phyloP scores from a whole-genome alignment of 805 yeast species.

The Saturnispora sanitii region DNA sequence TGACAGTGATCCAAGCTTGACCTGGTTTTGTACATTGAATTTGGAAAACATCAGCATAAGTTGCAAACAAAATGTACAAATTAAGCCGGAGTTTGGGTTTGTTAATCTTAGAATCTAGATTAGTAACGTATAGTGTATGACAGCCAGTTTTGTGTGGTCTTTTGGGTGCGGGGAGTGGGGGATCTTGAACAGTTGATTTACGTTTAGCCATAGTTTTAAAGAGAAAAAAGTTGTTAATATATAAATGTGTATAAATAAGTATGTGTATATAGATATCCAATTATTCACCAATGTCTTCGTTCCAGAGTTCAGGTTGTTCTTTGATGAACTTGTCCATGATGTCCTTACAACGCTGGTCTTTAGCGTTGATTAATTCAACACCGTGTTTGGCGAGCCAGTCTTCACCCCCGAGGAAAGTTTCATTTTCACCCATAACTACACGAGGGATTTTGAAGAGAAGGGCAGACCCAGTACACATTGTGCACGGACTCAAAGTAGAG shows the following conservation, averaged over 20 bases:
- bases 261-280: too few relatives aligned
- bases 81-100: conserved; percentile 36
- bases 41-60: conserved; percentile 56
- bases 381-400: conserved; percentile 58
- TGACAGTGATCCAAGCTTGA: conserved; percentile 55
- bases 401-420: conserved; percentile 76
- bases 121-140: conserved; percentile 47
- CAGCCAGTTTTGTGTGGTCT: conserved; percentile 8
- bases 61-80: conserved; percentile 48
- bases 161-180: background rate
- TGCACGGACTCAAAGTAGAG: conserved; percentile 87
- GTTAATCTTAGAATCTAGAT: conserved; percentile 49
- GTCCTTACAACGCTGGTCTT: conserved; percentile 52
- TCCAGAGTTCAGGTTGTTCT: conserved; percentile 72
- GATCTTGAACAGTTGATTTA: background rate
- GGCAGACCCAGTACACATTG: conserved; percentile 94
- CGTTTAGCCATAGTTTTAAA: background rate
- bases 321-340: conserved; percentile 71
- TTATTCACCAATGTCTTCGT: conserved; percentile 61
- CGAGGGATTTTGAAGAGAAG: conserved; percentile 80
- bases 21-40: conserved; percentile 34
- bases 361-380: conserved; percentile 56
- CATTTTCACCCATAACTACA: conserved; percentile 84
- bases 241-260: too few relatives aligned
- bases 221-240: background rate